A percentile compares a stretch with the other conserved stretches of the same genome.
Conservation (phyloP, 1,284 basidiomycete genomes). For the Baeospora myosura region DNA sequence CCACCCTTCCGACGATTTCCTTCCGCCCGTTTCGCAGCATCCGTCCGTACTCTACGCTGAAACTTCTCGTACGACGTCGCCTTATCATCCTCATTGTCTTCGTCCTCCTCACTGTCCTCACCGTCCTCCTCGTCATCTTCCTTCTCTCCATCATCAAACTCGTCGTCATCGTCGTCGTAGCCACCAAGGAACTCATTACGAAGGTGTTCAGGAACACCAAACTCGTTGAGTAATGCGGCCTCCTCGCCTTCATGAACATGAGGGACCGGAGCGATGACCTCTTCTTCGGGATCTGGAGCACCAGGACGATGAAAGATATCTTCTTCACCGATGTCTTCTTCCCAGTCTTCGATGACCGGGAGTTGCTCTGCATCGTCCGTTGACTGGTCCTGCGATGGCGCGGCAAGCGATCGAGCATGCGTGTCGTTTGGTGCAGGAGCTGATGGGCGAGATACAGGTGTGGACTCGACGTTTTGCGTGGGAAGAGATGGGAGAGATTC, state of each 20-base stretch:
- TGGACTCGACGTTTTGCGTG: no score
- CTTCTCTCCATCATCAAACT: background rate
- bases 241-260: background rate
- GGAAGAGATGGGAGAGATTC: no score
- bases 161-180: slow-evolving; percentile 4
- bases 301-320: background rate
- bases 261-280: background rate
- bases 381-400: background rate
- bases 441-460: no score
- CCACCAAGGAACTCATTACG: background rate
- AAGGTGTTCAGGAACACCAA: background rate
- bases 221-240: background rate
- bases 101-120: slow-evolving; percentile 4
- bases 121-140: slow-evolving; percentile 8
- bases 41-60: slow-evolving; percentile 7
- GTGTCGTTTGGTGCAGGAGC: background rate
- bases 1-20: slow-evolving; percentile 17
- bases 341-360: background rate
- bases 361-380: background rate
- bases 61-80: slow-evolving; percentile 6
- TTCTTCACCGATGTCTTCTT: background rate
- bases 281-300: background rate
- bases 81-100: slow-evolving; percentile 7
- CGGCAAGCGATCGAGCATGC: background rate
- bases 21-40: slow-evolving; percentile 13